Evolutionary conservation across 139 green algal species (phyloP), one percentile per base, ranked within the genome.

Genomic region (Chlorella sp.): DNA sequence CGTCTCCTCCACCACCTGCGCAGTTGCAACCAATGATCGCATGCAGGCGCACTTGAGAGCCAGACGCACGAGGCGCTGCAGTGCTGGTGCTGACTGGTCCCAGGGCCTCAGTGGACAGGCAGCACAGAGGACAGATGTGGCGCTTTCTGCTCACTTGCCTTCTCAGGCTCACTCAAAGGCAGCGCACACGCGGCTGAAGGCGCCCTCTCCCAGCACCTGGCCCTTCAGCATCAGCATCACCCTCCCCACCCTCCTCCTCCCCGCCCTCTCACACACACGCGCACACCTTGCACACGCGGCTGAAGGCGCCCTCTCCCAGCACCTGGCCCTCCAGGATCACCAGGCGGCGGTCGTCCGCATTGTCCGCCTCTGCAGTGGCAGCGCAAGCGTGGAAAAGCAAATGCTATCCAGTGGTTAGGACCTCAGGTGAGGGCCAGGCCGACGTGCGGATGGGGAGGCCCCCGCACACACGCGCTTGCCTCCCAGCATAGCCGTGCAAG

Each of bases 261-360:
- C n/a, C n/a, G n/a, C n/a, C n/a, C n/a, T n/a, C n/a, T n/a, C n/a
- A n/a, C n/a, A n/a, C n/a, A n/a, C n/a, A 55, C 42, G 17, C 42
- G 10, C 42, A 55, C 17, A 55, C 42, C 42, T 55, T 55, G 65
- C 79, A 88, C 22, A 97, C 92, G 1, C 88, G 73, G 67, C 75
- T 88, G 83, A 97, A 97, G 0, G 93, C 92, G 2, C 93, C 93
- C 63, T 90, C 87, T 35, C 93, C 93, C 51, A 97, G 82, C 49
- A 96, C 80, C 36, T 82, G 68, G 6, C 86, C 87, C 84, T 97
- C 91, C 20, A 87, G 77, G 20, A 96, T 71, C 61, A 88, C 74
- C 49, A 94, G 75, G 62, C 30, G 27, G n/a, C 27, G 14, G 55
- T 64, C 55, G 20, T 64, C 55, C 20, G n/a, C n/a, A n/a, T 55